phyloP scores from a whole-genome alignment of 139 green algal species.

The Chlorokybus atmophyticus region DNA sequence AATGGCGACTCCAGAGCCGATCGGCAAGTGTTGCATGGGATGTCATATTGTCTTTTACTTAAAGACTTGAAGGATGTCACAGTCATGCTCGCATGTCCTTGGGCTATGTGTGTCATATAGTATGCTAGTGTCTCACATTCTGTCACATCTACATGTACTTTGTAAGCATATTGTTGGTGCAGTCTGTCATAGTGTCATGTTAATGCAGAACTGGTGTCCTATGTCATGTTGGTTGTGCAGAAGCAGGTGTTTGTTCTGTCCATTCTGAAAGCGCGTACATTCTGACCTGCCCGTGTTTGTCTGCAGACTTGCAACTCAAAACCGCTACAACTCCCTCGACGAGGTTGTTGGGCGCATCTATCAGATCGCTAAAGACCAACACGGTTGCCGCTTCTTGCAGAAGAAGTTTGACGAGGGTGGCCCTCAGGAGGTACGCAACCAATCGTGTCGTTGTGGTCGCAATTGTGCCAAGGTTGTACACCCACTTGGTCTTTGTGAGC shows the following conservation, averaged over 20 bases:
- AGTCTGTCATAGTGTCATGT: not conserved
- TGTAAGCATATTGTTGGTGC: not conserved
- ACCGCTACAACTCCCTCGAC: constrained; percentile 46
- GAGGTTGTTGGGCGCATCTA: constrained; percentile 73
- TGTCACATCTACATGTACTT: too few relatives aligned
- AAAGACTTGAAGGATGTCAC: too few relatives aligned
- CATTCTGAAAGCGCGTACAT: too few relatives aligned
- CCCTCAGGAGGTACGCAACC: constrained; percentile 47
- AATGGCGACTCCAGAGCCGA: too few relatives aligned
- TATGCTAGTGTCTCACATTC: too few relatives aligned
- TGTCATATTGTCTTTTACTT: too few relatives aligned
- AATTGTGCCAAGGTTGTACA: constrained; percentile 26
- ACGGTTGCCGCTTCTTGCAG: constrained; percentile 94
- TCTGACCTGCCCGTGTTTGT: not conserved
- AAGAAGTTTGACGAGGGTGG: constrained; percentile 94
- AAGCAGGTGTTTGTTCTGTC: too few relatives aligned
- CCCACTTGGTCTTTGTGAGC: not conserved
- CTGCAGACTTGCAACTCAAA: not conserved
- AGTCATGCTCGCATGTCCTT: too few relatives aligned
- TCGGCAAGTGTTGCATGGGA: too few relatives aligned
- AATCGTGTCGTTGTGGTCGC: constrained; percentile 58
- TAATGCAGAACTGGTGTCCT: not conserved
- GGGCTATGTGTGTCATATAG: too few relatives aligned
- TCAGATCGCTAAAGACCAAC: constrained; percentile 84
- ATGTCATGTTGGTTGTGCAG: too few relatives aligned